These are phyloP conservation scores for Claviceps monticola DNA, from an alignment of 2,329 filamentous ascomycete genomes.

Conservation along the genomic window DNA sequence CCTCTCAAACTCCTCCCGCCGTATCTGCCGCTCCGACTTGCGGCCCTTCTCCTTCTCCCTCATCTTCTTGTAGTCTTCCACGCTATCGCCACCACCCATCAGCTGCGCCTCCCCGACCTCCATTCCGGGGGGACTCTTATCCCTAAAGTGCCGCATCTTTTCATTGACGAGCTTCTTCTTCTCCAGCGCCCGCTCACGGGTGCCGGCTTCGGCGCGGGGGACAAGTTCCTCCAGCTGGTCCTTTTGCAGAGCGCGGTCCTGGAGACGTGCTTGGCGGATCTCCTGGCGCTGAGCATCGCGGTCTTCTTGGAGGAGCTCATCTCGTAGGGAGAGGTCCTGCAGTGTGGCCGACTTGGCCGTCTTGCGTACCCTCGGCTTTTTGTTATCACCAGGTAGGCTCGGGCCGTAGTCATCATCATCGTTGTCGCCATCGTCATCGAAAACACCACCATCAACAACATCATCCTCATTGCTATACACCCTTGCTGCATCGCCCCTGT, in stretches of 20 bases:
- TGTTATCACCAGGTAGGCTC: conserved; percentile 9
- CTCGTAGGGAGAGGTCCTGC: conserved; percentile 56
- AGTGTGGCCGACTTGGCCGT: conserved; percentile 55
- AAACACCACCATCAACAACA: too few species aligned
- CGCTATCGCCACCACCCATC: conserved; percentile 55
- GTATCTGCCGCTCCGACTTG: conserved; percentile 72
- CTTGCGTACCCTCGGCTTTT: conserved; percentile 10
- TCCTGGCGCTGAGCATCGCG: conserved; percentile 36
- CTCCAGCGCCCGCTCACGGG: conserved; percentile 71
- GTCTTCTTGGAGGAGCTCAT: conserved; percentile 36
- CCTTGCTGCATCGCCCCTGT: background rate
- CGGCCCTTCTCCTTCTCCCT: conserved; percentile 53
- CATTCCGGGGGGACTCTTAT: conserved; percentile 45
- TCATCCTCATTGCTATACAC: too few species aligned
- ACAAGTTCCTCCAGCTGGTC: conserved; percentile 66
- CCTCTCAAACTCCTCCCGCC: conserved; percentile 66
- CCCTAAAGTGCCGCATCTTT: conserved; percentile 58
- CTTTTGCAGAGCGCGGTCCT: conserved; percentile 53
- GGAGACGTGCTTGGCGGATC: conserved; percentile 46
- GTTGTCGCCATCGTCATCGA: conserved; percentile 10
- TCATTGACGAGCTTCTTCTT: conserved; percentile 64
- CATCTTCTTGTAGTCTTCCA: conserved; percentile 55
- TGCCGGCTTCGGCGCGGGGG: conserved; percentile 71
- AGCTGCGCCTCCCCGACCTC: conserved; percentile 51
- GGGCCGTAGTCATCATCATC: conserved; percentile 46